Base-by-base conservation (phyloP, 1,139 yeast genomes). In the Suhomyces atakaporum region DNA sequence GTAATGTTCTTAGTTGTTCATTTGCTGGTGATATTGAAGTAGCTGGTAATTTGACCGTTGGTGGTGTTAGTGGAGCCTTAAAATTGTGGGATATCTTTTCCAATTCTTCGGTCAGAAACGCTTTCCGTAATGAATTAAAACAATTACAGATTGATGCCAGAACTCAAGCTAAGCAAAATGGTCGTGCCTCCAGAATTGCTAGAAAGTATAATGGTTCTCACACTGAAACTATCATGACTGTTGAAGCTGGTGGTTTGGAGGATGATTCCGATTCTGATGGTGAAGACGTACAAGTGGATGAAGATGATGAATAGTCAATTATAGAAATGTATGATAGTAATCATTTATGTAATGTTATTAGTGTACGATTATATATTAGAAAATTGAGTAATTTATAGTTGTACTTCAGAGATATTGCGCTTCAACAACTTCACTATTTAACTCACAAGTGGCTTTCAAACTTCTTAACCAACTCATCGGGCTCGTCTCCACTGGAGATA, bases 51-150 rank as follows among this genome's bases (percentile, higher is more conserved):
- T 61, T 92, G 45, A 83, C 82, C 18, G 77, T 88, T 44, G 98
- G 96, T 50, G 99, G 99, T 56, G 88, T 86, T 30, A 75, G 76
- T 38, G 89, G 89, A 22, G 80, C 84, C 10, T 73, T 92, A 59
- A 90, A 89, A 63, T 77, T 92, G 66, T 94, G 97, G 96, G 97
- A 92, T 62, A 76, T 84, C 6, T 83, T 90, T 60, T 77, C 88
- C 39, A 92, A 92, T 63, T 70, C 77, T 43, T 74, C 95, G 9
- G 90, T 90, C 13, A 78, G 96, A 53, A 71, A 71, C 35, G 68
- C 84, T 4, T 84, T 90, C 62, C 77, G 75, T 35, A 69, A 66
- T 9, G 83, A 81, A 44, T 68, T 84, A 53, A 66, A 62, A 41
- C 58, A 60, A 12, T 63, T 84, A 42, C 84, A 84, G 63, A 49